Evolutionary conservation across 1,139 yeast species (phyloP), one percentile per base, ranked within the genome.

Genomic region (Arxiozyma slooffiae): DNA sequence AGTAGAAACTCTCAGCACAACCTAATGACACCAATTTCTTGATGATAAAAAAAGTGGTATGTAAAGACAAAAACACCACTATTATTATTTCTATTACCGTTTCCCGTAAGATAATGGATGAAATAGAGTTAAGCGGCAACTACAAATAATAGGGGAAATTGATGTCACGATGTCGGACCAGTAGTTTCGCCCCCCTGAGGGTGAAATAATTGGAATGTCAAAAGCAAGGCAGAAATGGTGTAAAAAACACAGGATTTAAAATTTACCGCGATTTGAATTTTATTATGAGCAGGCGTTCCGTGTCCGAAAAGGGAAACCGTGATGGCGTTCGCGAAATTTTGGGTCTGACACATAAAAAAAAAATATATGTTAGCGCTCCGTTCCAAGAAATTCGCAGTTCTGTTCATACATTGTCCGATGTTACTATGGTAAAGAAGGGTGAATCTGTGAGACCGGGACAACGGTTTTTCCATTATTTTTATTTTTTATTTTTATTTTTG

Each of bases 181-280:
- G 16, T 17, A 37, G 36, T 53, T 57, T 61, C 60, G 56, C 63
- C 47, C 39, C 44, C 34, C n/a, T 18, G 22, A 18, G 46, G 53
- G 66, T 48, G 67, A 62, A 64, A 60, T 53, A 51, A 49, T 52
- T 57, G 66, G 68, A 61, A 63, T 61, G 55, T 16, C 52, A 51
- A 49, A 48, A 41, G 47, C 47, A 57, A 38, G 49, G 53, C 55
- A 49, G 53, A 56, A 55, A 55, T 46, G 49, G 24, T 47, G 56
- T 53, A 58, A 56, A 59, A 57, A 54, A 75, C 71, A 66, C 73
- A 79, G 67, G 72, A 73, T 75, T 78, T 74, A 71, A 71, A 67
- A 72, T 72, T 67, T 76, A 78, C 69, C 72, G 71, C 67, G 71
- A 76, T 71, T 77, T 72, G 68, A 77, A 76, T 68, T 75, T 75